These are phyloP conservation scores for Talaromyces marneffei DNA, from an alignment of 2,329 filamentous ascomycete species.

Conservation along the genomic window DNA sequence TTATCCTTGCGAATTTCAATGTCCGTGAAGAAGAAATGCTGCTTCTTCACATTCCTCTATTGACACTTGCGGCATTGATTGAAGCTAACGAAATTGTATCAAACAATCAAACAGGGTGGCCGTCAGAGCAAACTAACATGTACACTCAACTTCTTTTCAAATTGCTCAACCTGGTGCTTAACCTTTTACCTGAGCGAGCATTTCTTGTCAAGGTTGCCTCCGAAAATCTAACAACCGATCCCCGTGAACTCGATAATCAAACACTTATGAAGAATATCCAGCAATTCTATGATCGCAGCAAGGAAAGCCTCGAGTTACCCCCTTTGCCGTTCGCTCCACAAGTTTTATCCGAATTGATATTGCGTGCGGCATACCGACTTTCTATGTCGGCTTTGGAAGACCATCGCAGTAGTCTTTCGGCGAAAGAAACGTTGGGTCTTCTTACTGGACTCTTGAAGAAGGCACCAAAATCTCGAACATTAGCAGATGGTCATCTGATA, in stretches of 20 bases:
- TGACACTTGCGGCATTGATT: constrained; percentile 58
- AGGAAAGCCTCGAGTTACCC: constrained; percentile 61
- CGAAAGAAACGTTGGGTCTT: constrained; percentile 55
- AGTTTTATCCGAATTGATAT: constrained; percentile 56
- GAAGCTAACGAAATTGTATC: constrained; percentile 37
- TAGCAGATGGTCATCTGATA: constrained; percentile 32
- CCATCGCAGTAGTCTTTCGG: constrained; percentile 32
- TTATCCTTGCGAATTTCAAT: constrained; percentile 84
- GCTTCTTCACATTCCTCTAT: constrained; percentile 72
- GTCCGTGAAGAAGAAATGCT: constrained; percentile 95
- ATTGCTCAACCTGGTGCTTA: constrained; percentile 26
- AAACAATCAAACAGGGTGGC: constrained; percentile 15
- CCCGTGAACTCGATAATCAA: constrained; percentile 15
- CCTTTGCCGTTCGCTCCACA: constrained; percentile 54
- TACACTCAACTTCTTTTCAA: constrained; percentile 24
- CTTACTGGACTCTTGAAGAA: constrained; percentile 48
- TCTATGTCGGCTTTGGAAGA: constrained; percentile 29
- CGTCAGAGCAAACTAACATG: constrained; percentile 17
- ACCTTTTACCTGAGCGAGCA: constrained; percentile 42
- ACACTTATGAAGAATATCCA: constrained; percentile 56
- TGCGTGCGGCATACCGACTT: constrained; percentile 52
- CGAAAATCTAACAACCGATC: constrained; percentile 19
- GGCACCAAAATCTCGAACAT: constrained; percentile 31
- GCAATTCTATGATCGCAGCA: constrained; percentile 63
- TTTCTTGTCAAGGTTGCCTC: constrained; percentile 46